Evolutionary conservation across 192 early-diverging fungal genomes (phyloP).

Genomic region (Coemansia sp.): DNA sequence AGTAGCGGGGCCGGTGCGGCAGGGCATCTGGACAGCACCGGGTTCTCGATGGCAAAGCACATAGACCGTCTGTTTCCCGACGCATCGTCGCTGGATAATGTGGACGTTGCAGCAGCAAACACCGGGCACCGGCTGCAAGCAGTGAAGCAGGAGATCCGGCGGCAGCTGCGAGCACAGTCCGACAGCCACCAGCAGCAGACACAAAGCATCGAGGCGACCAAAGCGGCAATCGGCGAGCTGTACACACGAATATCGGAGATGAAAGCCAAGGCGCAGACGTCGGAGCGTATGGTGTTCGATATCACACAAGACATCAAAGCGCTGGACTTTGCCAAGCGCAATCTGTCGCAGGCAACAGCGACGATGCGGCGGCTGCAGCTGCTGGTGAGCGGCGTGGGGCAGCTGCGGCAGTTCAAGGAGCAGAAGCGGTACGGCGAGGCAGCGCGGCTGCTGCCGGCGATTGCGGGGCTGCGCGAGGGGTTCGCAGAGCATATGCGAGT

Average conservation of each 20-base stretch:
- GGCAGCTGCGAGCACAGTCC: constrained; percentile 71
- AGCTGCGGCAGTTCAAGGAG: constrained; percentile 65
- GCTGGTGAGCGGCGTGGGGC: constrained; percentile 75
- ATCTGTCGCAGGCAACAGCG: constrained; percentile 78
- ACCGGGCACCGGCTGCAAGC: constrained; percentile 60
- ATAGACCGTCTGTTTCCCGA: constrained; percentile 80
- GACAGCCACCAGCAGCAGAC: constrained; percentile 60
- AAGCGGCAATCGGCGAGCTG: constrained; percentile 67
- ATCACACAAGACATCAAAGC: constrained; percentile 96
- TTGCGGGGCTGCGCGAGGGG: constrained; percentile 73
- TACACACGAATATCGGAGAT: constrained; percentile 82
- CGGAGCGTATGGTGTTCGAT: constrained; percentile 86
- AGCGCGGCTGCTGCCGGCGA: constrained; percentile 76
- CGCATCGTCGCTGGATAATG: constrained; percentile 42
- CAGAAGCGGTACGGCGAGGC: constrained; percentile 77
- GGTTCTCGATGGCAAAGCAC: constrained; percentile 74
- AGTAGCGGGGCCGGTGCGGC: neutral
- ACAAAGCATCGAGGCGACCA: constrained; percentile 69
- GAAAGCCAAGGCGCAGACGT: constrained; percentile 77
- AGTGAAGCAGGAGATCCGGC: constrained; percentile 66
- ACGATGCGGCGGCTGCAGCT: constrained; percentile 85
- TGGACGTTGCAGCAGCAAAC: constrained; percentile 67
- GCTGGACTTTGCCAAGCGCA: constrained; percentile 91
- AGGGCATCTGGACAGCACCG: constrained; percentile 24
- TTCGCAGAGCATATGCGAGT: constrained; percentile 77